Base-by-base conservation (phyloP, 441 rosid species). In the Brassica hybrid region DNA sequence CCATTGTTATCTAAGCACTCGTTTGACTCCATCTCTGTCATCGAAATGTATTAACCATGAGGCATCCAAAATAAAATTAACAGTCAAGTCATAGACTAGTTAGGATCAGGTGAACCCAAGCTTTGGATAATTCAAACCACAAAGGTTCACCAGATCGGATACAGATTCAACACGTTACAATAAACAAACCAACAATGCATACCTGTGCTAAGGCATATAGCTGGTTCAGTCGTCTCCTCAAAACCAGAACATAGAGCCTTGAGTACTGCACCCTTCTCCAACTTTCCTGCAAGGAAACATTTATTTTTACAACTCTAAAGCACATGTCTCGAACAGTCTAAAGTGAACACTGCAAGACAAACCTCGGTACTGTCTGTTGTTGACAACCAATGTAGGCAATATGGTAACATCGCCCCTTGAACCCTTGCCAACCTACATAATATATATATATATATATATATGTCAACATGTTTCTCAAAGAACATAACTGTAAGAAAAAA, bases 331-430 rank as follows among this genome's bases (percentile, higher is more conserved):
- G 21, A 16, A 48, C 11, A 13, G 41, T 25, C 67, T 63, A n/a
- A 16, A 63, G 23, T 23, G 18, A 71, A 75, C 38, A 23, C 10
- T 58, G 38, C 38, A 72, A 58, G 65, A 74, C 78, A 71, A 52
- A 96, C 99, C 98, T 90, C 98, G 86, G 86, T 96, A 96, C 73
- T 96, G 99, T 70, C 93, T 87, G 86, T 89, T 92, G 81, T 96
- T 96, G 79, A 96, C 98, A 68, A 96, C 96, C 79, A 96, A 97
- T 56, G 99, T 94, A 52, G 99, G 99, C 95, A 96, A 84, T 80
- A 96, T 96, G 80, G 99, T 96, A 62, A 96, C 99, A 84, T 96
- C 99, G 38, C 98, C 98, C 85, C 99, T 92, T 30, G 98, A 77
- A 79, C 99, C 98, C 85, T 96, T 96, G 48, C 99, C 99, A 81